phyloP scores from a whole-genome alignment of 768 basidiomycete genomes.

The Termitomyces sp. region DNA sequence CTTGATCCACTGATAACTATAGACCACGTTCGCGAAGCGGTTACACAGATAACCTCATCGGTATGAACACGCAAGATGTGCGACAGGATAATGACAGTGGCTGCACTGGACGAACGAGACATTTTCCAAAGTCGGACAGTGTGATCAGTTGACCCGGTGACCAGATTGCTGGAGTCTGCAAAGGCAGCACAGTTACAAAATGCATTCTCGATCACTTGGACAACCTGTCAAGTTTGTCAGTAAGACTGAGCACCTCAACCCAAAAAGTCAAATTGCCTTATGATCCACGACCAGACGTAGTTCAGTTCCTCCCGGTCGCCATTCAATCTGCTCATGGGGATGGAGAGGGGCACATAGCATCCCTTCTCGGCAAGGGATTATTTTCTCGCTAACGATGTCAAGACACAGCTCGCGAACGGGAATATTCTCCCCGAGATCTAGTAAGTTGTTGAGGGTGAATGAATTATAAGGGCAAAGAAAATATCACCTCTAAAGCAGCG shows the following conservation, averaged over 20 bases:
- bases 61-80: slow-evolving; percentile 83
- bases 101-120: slow-evolving; percentile 28
- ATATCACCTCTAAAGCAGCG: slow-evolving; percentile 53
- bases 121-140: slow-evolving; percentile 84
- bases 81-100: slow-evolving; percentile 39
- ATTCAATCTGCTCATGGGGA: slow-evolving; percentile 69
- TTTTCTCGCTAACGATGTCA: slow-evolving; percentile 55
- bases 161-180: slow-evolving; percentile 66
- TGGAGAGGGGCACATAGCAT: slow-evolving; percentile 53
- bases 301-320: slow-evolving; percentile 53
- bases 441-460: not conserved
- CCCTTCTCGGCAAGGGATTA: slow-evolving; percentile 61
- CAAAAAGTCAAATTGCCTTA: slow-evolving; percentile 35
- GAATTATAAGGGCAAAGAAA: not conserved
- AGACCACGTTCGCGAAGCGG: slow-evolving; percentile 81
- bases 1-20: slow-evolving; percentile 77
- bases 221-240: slow-evolving; percentile 38
- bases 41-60: slow-evolving; percentile 60
- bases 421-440: slow-evolving; percentile 46
- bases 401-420: slow-evolving; percentile 50
- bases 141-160: slow-evolving; percentile 79
- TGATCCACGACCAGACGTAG: slow-evolving; percentile 62
- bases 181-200: slow-evolving; percentile 74
- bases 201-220: slow-evolving; percentile 75
- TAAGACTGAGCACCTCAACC: not conserved